These are phyloP conservation scores for Orbilia brochopaga DNA, from an alignment of 2,329 filamentous ascomycete species.

Conservation along the genomic window DNA sequence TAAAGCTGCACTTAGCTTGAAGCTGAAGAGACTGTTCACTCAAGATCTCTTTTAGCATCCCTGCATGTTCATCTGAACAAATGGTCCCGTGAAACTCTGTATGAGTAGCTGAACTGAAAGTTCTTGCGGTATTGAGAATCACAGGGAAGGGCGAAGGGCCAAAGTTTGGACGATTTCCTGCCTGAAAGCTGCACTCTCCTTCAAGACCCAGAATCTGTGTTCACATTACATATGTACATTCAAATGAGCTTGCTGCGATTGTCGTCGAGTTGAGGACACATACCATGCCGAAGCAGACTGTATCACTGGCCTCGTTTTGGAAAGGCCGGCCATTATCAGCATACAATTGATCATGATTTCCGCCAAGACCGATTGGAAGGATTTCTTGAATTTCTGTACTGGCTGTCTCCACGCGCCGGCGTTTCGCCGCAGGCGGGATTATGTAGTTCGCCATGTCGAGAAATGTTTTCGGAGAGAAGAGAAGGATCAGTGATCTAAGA, in stretches of 20 bases:
- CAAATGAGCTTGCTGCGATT: background rate
- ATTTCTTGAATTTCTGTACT: background rate
- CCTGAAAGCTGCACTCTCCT: constrained; percentile 9
- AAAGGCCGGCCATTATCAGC: background rate
- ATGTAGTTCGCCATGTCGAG: background rate
- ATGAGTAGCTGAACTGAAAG: background rate
- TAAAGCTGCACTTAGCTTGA: background rate
- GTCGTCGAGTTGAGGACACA: background rate
- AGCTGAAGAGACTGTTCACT: background rate
- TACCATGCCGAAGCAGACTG: constrained; percentile 17
- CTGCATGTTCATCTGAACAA: background rate
- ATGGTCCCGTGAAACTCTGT: background rate
- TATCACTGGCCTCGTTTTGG: background rate
- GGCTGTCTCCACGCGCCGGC: background rate
- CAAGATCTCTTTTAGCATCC: background rate
- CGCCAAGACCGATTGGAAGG: background rate
- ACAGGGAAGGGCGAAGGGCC: background rate
- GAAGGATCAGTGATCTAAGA: background rate
- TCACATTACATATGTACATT: background rate
- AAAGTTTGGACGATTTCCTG: background rate
- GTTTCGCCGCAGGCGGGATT: background rate
- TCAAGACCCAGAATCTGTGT: constrained; percentile 5
- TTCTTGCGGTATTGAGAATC: background rate
- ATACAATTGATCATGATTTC: background rate
- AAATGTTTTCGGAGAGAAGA: background rate